phyloP scores from a whole-genome alignment of 352 stramenopile genomes.

The Phytophthora kernoviae region DNA sequence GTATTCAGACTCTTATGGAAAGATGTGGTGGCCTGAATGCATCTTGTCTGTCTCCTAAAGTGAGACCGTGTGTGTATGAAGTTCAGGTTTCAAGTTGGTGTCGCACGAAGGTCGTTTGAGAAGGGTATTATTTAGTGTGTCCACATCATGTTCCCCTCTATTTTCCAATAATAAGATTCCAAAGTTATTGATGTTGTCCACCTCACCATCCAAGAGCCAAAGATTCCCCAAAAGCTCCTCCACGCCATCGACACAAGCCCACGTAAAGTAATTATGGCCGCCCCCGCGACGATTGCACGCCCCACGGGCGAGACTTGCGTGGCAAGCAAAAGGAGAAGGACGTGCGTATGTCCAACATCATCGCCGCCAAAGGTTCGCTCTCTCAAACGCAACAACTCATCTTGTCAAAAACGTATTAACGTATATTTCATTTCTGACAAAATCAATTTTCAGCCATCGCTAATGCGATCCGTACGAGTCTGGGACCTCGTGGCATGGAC shows the following conservation, averaged over 20 bases:
- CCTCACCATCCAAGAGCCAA: conserved; percentile 16
- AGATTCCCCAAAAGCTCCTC: conserved; percentile 23
- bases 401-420: conserved; percentile 1
- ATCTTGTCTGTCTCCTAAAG: too few species aligned
- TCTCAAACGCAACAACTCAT: too few species aligned
- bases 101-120: conserved; percentile 37
- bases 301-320: conserved; percentile 78
- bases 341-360: conserved; percentile 98
- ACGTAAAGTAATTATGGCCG: conserved; percentile 16
- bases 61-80: too few species aligned
- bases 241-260: neutral
- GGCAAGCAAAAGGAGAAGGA: conserved; percentile 97
- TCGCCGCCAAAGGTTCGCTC: conserved; percentile 94
- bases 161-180: too few species aligned
- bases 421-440: neutral
- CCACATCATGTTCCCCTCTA: neutral
- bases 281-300: conserved; percentile 60
- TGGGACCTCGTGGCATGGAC: conserved; percentile 99
- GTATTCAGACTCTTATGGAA: too few species aligned
- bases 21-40: too few species aligned
- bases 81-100: conserved; percentile 1
- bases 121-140: neutral
- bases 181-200: neutral
- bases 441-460: conserved; percentile 86
- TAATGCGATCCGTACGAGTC: conserved; percentile 97